Percentiles rank a stretch among this genome's conserved stretches.
These are phyloP conservation scores for Ramaria rubella DNA, from an alignment of 768 basidiomycete species.

Conservation along the genomic window DNA sequence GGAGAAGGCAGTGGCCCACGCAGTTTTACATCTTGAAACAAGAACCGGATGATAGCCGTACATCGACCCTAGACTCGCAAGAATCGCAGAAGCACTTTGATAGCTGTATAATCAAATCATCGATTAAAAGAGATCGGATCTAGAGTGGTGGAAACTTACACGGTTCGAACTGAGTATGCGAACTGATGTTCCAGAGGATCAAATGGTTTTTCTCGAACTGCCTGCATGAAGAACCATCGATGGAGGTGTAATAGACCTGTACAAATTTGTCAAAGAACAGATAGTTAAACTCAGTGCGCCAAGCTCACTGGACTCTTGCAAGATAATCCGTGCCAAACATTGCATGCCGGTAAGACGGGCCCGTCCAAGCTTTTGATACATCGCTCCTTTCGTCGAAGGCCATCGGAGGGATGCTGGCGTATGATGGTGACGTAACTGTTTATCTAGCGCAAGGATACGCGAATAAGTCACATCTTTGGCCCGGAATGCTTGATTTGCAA, in stretches of 20 bases:
- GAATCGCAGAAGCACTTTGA: conserved; percentile 8
- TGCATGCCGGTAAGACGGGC: conserved; percentile 8
- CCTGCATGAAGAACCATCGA: conserved; percentile 11
- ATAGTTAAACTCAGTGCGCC: not conserved
- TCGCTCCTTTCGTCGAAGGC: conserved; percentile 10
- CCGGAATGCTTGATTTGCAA: conserved; percentile 7
- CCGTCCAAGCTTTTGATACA: conserved; percentile 10
- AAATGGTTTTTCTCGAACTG: conserved; percentile 5
- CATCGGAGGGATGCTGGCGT: conserved; percentile 6
- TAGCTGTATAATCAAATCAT: not conserved
- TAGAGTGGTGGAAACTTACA: not conserved
- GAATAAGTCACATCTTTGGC: conserved; percentile 8
- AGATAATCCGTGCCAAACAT: conserved; percentile 8
- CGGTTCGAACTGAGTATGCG: conserved; percentile 6
- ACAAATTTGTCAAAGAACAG: not conserved
- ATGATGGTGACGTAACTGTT: conserved; percentile 7
- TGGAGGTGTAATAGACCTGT: conserved; percentile 9
- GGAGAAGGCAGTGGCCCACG: conserved; percentile 9
- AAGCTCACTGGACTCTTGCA: conserved; percentile 7
- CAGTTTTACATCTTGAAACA: conserved; percentile 10
- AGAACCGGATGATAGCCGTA: conserved; percentile 6
- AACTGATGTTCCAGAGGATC: conserved; percentile 9
- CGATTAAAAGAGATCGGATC: not conserved
- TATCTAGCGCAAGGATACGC: conserved; percentile 6
- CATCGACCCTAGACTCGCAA: not conserved